Evolutionary conservation across 2,329 filamentous ascomycete genomes (phyloP).

Genomic region (Microdochium bolleyi): DNA sequence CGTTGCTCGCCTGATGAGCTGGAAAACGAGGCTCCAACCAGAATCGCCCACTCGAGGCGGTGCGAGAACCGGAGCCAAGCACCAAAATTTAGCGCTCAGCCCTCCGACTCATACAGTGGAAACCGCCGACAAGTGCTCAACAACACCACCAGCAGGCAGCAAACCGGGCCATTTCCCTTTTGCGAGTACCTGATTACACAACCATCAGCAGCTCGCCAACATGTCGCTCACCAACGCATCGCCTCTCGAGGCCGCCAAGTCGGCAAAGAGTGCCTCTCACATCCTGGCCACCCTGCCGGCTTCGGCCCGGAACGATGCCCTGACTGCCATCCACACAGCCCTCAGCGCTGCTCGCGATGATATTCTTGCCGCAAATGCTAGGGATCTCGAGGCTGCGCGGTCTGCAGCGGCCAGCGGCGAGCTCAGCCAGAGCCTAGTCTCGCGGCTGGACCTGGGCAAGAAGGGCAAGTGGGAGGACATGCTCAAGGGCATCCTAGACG

Average conservation of each 20-base stretch:
- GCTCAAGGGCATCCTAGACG: slow-evolving; percentile 89
- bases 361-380: slow-evolving; percentile 81
- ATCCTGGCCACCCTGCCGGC: slow-evolving; percentile 72
- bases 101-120: neutral
- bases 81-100: neutral
- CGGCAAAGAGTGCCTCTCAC: slow-evolving; percentile 76
- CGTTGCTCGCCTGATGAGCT: neutral
- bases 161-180: neutral
- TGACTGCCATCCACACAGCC: slow-evolving; percentile 76
- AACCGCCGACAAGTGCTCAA: neutral
- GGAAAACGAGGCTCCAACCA: neutral
- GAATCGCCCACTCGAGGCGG: neutral
- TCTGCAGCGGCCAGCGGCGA: slow-evolving; percentile 67
- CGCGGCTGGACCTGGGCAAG: slow-evolving; percentile 77
- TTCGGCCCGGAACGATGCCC: slow-evolving; percentile 71
- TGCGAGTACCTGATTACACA: neutral
- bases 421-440: slow-evolving; percentile 75
- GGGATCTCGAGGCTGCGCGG: slow-evolving; percentile 69
- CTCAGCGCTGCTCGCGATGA: slow-evolving; percentile 60
- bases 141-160: neutral
- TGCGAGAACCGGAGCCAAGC: neutral
- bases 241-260: slow-evolving; percentile 66
- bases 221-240: slow-evolving; percentile 91
- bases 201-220: neutral
- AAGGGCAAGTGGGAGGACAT: slow-evolving; percentile 96